These are phyloP conservation scores for Chaetomium sp. DNA, from an alignment of 2,329 filamentous ascomycete species.

Conservation along the genomic window DNA sequence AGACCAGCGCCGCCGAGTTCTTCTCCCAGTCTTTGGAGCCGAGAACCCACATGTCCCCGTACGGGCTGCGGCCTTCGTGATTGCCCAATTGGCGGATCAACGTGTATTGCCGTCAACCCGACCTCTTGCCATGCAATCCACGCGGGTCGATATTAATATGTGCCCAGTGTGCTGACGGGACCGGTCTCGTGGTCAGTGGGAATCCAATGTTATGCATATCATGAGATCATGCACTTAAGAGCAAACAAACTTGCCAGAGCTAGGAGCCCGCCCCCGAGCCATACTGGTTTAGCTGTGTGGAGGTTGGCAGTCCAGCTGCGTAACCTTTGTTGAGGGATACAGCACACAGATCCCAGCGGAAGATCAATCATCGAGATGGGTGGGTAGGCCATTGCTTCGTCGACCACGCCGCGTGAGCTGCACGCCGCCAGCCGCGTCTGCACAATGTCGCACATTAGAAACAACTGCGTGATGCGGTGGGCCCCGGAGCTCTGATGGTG, in stretches of 20 bases:
- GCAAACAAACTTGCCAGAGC: neutral
- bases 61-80: conserved; percentile 1
- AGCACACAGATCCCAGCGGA: neutral
- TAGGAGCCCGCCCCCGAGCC: neutral
- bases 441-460: conserved; percentile 28
- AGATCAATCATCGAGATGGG: conserved; percentile 10
- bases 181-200: conserved; percentile 16
- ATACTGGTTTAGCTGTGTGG: neutral
- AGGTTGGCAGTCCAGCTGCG: neutral
- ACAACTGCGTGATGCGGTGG: conserved; percentile 26
- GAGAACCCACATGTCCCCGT: conserved; percentile 11
- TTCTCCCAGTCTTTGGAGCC: neutral
- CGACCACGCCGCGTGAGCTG: conserved; percentile 15
- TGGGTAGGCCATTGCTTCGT: conserved; percentile 8
- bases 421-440: conserved; percentile 18
- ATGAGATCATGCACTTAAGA: conserved; percentile 19
- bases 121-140: conserved; percentile 26
- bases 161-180: conserved; percentile 20
- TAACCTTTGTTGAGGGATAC: neutral
- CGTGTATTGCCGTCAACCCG: conserved; percentile 21
- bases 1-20: neutral
- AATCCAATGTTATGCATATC: conserved; percentile 14
- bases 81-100: conserved; percentile 20
- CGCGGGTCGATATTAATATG: conserved; percentile 35
- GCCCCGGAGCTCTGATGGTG: conserved; percentile 13